phyloP scores from a whole-genome alignment of 192 early-diverging fungal species.

The Coemansia asiatica region DNA sequence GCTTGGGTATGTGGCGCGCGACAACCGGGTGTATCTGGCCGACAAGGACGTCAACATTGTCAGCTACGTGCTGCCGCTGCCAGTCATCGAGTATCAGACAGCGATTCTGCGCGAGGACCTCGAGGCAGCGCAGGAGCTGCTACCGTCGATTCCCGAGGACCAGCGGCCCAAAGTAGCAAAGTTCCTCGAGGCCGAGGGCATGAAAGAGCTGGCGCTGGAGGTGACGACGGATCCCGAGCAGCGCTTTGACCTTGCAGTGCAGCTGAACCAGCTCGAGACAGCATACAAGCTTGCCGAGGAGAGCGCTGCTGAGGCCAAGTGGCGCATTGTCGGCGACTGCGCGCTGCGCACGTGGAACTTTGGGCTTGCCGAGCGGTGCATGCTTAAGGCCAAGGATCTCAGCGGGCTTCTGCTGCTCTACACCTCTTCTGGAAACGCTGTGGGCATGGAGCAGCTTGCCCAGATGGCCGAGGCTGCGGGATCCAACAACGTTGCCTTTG shows the following conservation, averaged over 20 bases:
- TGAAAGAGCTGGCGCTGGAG: slow-evolving; percentile 88
- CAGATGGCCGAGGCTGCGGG: slow-evolving; percentile 62
- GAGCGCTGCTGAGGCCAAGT: slow-evolving; percentile 83
- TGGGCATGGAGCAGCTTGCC: slow-evolving; percentile 75
- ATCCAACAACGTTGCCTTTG: slow-evolving; percentile 91
- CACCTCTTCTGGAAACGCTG: slow-evolving; percentile 81
- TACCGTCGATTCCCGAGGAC: slow-evolving; percentile 83
- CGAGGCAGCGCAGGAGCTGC: slow-evolving; percentile 71
- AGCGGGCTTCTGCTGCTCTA: slow-evolving; percentile 89
- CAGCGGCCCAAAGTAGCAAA: slow-evolving; percentile 90
- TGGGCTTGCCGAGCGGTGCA: slow-evolving; percentile 85
- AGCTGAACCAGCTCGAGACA: slow-evolving; percentile 77
- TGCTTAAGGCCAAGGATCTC: slow-evolving; percentile 84
- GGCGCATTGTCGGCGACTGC: slow-evolving; percentile 89
- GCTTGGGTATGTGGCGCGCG: slow-evolving; percentile 89
- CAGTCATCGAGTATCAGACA: slow-evolving; percentile 98
- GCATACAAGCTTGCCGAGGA: slow-evolving; percentile 86
- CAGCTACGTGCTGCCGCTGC: slow-evolving; percentile 88
- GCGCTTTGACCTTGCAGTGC: slow-evolving; percentile 91
- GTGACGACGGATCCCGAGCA: slow-evolving; percentile 97
- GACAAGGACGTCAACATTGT: slow-evolving; percentile 93
- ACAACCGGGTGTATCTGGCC: slow-evolving; percentile 90
- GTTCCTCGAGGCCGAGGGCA: slow-evolving; percentile 91
- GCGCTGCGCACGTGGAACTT: slow-evolving; percentile 92
- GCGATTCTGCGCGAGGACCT: slow-evolving; percentile 93